Conservation (phyloP, 139 green algal species). For the Haematococcus lacustris region DNA sequence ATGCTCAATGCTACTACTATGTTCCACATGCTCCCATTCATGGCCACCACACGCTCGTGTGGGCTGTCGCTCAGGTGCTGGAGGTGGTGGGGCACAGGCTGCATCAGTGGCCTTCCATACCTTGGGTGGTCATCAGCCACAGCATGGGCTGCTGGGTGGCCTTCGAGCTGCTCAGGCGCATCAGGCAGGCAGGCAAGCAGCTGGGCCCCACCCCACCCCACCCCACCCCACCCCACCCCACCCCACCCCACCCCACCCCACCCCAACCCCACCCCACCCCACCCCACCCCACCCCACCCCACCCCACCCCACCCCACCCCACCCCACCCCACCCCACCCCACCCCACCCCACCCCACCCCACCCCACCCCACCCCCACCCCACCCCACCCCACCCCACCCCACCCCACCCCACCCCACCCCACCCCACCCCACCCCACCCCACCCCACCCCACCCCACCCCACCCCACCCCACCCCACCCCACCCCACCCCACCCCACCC, state of each 20-base stretch:
- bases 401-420: no score
- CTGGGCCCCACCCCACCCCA: no score
- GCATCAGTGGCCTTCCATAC: conserved; percentile 2
- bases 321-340: not conserved
- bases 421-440: no score
- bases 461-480: no score
- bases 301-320: not conserved
- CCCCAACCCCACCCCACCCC: not conserved
- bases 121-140: conserved; percentile 36
- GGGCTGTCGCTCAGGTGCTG: conserved; percentile 11
- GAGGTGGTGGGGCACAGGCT: conserved; percentile 21
- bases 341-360: not conserved
- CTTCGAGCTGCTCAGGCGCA: conserved; percentile 60
- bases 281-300: not conserved
- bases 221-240: no score
- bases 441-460: no score
- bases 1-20: no score
- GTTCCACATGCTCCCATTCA: no score
- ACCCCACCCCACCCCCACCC: no score
- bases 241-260: no score
- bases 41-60: not conserved
- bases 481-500: no score
- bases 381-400: no score
- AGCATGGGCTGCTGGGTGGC: conserved; percentile 77
- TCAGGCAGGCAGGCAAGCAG: not conserved